phyloP scores from a whole-genome alignment of 352 stramenopile genomes.

The Phytophthora pluvialis region DNA sequence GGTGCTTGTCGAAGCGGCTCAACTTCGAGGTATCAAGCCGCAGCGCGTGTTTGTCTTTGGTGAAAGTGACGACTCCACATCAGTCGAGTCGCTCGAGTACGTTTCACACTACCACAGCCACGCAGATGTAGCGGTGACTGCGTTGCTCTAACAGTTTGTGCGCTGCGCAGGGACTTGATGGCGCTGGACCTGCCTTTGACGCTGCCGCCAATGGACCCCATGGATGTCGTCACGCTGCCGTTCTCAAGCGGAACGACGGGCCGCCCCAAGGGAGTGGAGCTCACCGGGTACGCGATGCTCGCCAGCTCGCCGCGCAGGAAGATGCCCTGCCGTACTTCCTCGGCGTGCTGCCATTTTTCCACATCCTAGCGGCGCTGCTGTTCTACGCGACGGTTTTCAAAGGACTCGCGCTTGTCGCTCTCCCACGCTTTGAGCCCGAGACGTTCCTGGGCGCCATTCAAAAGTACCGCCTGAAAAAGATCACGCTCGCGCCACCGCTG shows the following conservation, averaged over 20 bases:
- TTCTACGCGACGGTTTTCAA: constrained; percentile 86
- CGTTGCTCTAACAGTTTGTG: background rate
- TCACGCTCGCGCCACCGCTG: constrained; percentile 84
- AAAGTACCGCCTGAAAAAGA: constrained; percentile 50
- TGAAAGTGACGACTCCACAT: constrained; percentile 5
- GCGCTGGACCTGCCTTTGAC: constrained; percentile 31
- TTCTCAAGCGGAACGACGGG: constrained; percentile 95
- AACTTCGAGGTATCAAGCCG: constrained; percentile 7
- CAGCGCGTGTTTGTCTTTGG: constrained; percentile 27
- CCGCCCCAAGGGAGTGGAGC: constrained; percentile 89
- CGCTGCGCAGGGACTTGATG: constrained; percentile 32
- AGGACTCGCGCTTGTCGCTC: constrained; percentile 83
- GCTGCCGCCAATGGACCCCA: constrained; percentile 33
- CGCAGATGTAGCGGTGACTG: background rate
- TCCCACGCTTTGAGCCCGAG: constrained; percentile 90
- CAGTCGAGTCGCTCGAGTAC: constrained; percentile 16
- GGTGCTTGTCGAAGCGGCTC: constrained; percentile 20
- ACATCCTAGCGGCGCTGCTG: constrained; percentile 93
- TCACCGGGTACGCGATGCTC: constrained; percentile 86
- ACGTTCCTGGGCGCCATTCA: constrained; percentile 83
- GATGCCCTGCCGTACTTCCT: constrained; percentile 41
- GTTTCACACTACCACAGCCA: too few species aligned
- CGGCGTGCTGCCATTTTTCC: constrained; percentile 92
- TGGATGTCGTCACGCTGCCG: constrained; percentile 59
- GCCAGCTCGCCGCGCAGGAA: constrained; percentile 43